A percentile compares a stretch with the other conserved stretches of the same genome.
phyloP scores from a whole-genome alignment of 345 rosid species.

The Moricandia moricandioides region DNA sequence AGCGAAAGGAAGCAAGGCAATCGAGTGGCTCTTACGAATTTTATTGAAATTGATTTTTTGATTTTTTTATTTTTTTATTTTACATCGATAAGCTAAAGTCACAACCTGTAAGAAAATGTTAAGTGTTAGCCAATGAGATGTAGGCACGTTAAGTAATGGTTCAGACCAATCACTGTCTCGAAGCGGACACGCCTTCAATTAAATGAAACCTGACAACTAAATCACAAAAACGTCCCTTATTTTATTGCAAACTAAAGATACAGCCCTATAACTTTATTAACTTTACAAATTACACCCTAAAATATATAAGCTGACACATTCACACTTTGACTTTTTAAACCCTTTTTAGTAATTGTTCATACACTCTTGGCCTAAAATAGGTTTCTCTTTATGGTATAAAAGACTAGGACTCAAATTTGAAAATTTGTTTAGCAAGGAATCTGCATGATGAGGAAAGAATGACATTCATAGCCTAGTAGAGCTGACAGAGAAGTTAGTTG shows the following conservation, averaged over 20 bases:
- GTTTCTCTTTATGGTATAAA: neutral
- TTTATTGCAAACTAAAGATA: neutral
- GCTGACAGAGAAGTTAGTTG: neutral
- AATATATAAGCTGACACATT: neutral
- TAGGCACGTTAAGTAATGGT: conserved; percentile 8
- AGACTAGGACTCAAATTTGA: neutral
- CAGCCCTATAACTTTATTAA: neutral
- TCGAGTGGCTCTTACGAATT: conserved; percentile 39
- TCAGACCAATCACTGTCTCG: conserved; percentile 24
- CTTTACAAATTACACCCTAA: neutral
- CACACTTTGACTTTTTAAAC: neutral
- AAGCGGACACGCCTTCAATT: conserved; percentile 20
- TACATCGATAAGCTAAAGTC: conserved; percentile 16
- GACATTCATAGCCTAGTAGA: neutral
- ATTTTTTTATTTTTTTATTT: neutral
- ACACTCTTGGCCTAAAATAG: neutral
- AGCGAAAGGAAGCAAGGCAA: conserved; percentile 28
- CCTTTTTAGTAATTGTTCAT: neutral
- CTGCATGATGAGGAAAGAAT: neutral
- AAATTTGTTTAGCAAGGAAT: neutral
- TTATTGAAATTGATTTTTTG: neutral
- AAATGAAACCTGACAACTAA: conserved; percentile 1
- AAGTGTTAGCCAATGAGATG: conserved; percentile 10
- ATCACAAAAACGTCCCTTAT: neutral
- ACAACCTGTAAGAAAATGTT: conserved; percentile 8